phyloP scores from a whole-genome alignment of 2,329 filamentous ascomycete genomes.

The Aureobasidium melanogenum region DNA sequence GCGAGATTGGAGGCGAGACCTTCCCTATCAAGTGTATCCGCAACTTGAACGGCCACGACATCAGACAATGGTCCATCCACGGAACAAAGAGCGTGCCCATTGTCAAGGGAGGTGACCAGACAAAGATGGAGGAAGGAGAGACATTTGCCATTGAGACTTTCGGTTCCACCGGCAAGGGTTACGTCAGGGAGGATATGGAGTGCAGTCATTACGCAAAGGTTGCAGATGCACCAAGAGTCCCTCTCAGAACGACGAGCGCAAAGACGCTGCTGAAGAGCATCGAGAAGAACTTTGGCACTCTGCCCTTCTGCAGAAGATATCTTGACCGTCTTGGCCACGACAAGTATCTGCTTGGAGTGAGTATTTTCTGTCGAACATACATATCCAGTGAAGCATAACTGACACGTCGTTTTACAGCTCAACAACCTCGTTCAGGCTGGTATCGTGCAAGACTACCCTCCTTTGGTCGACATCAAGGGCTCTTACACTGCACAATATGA shows the following conservation, averaged over 20 bases:
- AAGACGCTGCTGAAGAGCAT: constrained; percentile 51
- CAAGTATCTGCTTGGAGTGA: constrained; percentile 49
- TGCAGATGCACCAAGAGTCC: constrained; percentile 29
- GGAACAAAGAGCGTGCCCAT: constrained; percentile 50
- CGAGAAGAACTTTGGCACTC: constrained; percentile 52
- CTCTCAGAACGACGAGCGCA: constrained; percentile 41
- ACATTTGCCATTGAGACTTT: constrained; percentile 53
- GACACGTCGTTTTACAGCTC: constrained; percentile 32
- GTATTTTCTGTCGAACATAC: constrained; percentile 16
- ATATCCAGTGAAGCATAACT: constrained; percentile 6
- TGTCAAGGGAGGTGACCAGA: constrained; percentile 40
- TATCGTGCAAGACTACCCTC: constrained; percentile 48
- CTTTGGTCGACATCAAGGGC: constrained; percentile 49
- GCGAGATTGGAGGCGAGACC: constrained; percentile 44
- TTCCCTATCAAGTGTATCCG: constrained; percentile 48
- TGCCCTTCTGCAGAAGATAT: constrained; percentile 55
- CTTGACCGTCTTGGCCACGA: constrained; percentile 55
- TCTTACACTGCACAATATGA: constrained; percentile 59
- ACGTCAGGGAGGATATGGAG: constrained; percentile 37
- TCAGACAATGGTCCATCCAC: constrained; percentile 46
- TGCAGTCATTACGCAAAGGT: constrained; percentile 29
- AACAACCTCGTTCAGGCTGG: constrained; percentile 50
- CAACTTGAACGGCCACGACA: constrained; percentile 48
- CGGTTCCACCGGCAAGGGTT: constrained; percentile 46
- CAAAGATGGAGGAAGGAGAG: constrained; percentile 52